These are phyloP conservation scores for Jaenimonas drosophilae DNA, from an alignment of 208 protist genomes.

Conservation along the genomic window DNA sequence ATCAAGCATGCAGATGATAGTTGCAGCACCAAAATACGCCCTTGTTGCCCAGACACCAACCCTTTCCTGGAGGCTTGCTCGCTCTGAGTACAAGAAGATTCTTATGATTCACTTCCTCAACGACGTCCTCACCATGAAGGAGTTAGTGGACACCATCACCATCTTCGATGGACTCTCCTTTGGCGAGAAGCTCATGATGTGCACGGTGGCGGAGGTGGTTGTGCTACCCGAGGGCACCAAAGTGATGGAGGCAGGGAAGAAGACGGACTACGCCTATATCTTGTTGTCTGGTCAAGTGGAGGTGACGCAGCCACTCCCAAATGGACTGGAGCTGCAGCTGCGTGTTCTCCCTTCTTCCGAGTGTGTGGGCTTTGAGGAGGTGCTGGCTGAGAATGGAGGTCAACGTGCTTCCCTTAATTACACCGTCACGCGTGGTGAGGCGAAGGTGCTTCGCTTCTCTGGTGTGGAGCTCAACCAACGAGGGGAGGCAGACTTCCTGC, in stretches of 20 bases:
- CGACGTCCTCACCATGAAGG: not conserved
- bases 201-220: not conserved
- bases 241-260: not conserved
- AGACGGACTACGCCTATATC: no score
- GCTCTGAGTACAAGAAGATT: not conserved
- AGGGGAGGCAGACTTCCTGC: no score
- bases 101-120: not conserved
- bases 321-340: not conserved
- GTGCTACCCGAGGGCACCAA: not conserved
- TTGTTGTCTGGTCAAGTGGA: not conserved
- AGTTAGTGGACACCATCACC: not conserved
- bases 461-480: no score
- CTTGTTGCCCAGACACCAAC: not conserved
- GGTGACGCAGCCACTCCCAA: not conserved
- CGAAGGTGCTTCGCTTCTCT: no score
- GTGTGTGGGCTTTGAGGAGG: slow-evolving; percentile 1
- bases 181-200: slow-evolving; percentile 2
- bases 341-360: not conserved
- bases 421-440: no score
- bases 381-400: no score
- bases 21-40: not conserved
- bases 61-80: not conserved
- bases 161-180: not conserved
- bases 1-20: not conserved
- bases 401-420: no score